Evolutionary conservation across 2,329 filamentous ascomycete genomes (phyloP), one percentile per base, ranked within the genome.

Genomic region (Trichoderma koningii): DNA sequence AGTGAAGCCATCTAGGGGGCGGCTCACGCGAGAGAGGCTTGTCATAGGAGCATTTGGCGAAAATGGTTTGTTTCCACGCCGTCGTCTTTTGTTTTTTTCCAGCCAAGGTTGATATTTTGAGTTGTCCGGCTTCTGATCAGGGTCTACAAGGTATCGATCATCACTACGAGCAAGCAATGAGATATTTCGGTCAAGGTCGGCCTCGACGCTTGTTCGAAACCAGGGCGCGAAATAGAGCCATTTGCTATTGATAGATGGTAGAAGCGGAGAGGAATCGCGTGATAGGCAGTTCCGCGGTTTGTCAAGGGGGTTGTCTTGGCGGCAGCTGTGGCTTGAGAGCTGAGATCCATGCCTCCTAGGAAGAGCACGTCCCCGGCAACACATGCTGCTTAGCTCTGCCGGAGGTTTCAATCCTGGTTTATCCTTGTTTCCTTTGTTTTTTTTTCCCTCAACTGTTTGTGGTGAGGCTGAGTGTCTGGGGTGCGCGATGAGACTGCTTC

Each of bases 241-340:
- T 42, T 23, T 50, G 26, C 52, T 21, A 61, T 52, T 53, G 48
- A 23, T 23, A 26, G 17, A 19, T 34, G 23, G 5, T 3, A 10
- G 23, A 53, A 45, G 47, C n/a, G 30, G 56, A 60, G 56, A 42
- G 45, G 19, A 14, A 21, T 60, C 28, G 28, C 56, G 26, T n/a
- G 3, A 21, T 60, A 42, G 30, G 21, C 21, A 42, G 34, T 51
- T 51, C 56, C 56, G 21, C 47, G 44, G 17, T 62, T 10, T 28
- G 30, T 34, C 30, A 34, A 62, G 51, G 51, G 51, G 38, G 44
- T 34, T 23, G 57, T 44, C 57, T 62, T 23, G 19, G 38, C 48
- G 48, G 41, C 23, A 62, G 57, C 57, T 53, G 38, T 52, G 57
- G 48, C 57, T 62, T 61, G 21, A 7, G 12, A 62, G 57, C 57